phyloP scores from a whole-genome alignment of 2,329 filamentous ascomycete genomes.

The Raffaelea arxii region DNA sequence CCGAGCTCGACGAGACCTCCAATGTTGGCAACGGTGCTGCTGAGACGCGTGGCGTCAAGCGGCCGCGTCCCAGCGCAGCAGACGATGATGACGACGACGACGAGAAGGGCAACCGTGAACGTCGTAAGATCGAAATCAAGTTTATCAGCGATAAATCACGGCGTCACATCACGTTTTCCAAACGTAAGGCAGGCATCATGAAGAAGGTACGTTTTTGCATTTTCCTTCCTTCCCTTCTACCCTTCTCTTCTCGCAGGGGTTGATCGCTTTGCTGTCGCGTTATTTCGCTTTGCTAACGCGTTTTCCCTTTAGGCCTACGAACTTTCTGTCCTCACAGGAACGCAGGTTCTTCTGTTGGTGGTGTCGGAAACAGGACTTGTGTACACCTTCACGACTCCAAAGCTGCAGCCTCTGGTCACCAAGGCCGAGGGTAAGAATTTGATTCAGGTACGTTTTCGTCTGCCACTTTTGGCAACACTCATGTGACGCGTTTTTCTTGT shows the following conservation, averaged over 20 bases:
- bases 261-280: background rate
- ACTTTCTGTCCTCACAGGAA: constrained; percentile 91
- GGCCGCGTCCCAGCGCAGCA: constrained; percentile 67
- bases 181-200: constrained; percentile 99
- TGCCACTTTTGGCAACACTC: background rate
- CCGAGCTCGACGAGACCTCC: constrained; percentile 64
- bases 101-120: constrained; percentile 94
- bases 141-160: constrained; percentile 99
- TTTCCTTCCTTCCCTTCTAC: background rate
- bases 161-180: constrained; percentile 98
- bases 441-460: constrained; percentile 66
- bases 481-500: background rate
- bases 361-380: constrained; percentile 96
- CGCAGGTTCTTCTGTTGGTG: constrained; percentile 90
- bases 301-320: constrained; percentile 64
- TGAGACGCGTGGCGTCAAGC: constrained; percentile 81
- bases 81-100: constrained; percentile 98
- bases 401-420: constrained; percentile 94
- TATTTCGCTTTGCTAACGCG: constrained; percentile 6
- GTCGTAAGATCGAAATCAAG: constrained; percentile 99
- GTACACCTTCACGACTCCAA: constrained; percentile 97
- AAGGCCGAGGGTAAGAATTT: constrained; percentile 99
- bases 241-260: background rate
- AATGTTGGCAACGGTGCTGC: constrained; percentile 61
- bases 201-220: constrained; percentile 70